These are phyloP conservation scores for Magnolia officinalis DNA, from an alignment of 164 flowering plant species.

Conservation along the genomic window DNA sequence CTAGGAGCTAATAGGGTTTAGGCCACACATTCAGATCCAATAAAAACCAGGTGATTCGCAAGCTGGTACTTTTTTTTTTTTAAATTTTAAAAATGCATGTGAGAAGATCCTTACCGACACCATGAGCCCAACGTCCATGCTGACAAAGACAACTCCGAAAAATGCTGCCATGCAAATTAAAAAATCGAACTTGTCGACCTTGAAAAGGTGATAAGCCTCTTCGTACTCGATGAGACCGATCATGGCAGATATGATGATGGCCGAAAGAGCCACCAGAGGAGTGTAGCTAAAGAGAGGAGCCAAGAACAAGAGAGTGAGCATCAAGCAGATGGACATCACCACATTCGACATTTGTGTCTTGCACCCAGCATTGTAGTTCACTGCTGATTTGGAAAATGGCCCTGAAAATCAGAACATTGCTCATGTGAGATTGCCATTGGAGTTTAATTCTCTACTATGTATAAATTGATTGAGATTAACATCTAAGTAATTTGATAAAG, in stretches of 20 bases:
- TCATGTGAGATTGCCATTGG: not conserved
- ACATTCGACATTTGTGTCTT: constrained; percentile 66
- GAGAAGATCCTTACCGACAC: constrained; percentile 44
- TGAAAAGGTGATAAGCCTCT: constrained; percentile 46
- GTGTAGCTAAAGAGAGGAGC: constrained; percentile 84
- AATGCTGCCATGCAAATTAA: constrained; percentile 65
- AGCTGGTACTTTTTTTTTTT: too few species aligned
- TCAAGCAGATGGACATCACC: constrained; percentile 65
- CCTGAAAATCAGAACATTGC: constrained; percentile 37
- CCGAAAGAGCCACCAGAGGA: constrained; percentile 81
- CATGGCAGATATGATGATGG: constrained; percentile 88
- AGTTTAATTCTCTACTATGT: too few species aligned
- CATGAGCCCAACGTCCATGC: constrained; percentile 76
- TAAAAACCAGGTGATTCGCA: too few species aligned
- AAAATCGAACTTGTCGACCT: constrained; percentile 85
- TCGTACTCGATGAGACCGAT: constrained; percentile 70
- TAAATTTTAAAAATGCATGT: not conserved
- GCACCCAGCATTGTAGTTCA: constrained; percentile 77
- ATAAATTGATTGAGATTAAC: too few species aligned
- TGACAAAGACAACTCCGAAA: constrained; percentile 64
- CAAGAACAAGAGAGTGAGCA: constrained; percentile 64
- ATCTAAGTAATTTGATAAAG: too few species aligned
- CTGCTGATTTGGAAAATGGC: constrained; percentile 91
- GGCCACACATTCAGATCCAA: too few species aligned
- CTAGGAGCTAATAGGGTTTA: too few species aligned